Evolutionary conservation across 768 basidiomycete species (phyloP), one percentile per base, ranked within the genome.

Genomic region (Sarcodon sp.): DNA sequence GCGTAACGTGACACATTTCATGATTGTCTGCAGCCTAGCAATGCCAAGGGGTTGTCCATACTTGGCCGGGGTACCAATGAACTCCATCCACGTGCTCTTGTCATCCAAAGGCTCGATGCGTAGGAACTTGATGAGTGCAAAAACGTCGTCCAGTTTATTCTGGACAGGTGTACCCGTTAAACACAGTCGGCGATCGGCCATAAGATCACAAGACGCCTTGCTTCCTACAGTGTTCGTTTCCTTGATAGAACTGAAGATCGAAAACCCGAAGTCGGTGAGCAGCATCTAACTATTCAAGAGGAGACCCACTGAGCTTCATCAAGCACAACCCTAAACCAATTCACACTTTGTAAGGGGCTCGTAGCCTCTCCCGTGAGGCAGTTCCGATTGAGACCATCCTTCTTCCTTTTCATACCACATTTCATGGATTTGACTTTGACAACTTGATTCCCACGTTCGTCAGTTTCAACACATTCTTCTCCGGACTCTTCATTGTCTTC

Each of bases 151-250:
- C 46, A 98, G 77, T 65, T 94, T 96, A 72, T 99, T 99, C 68
- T 99, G 96, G 35, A 99, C 91, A 1, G 96, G 96, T 7, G 96
- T 99, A 48, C 96, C 96, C n/a, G 93, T 93, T 36, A 99, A 70
- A 63, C 90, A 93, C 38, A 97, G 70, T 12, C 96, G 81, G 46
- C 96, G 81, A 59, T 97, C 89, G 12, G 96, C 90, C 64, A 85
- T 76, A 44, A 99, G 75, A 62, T 96, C 92, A 64, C 96, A 98
- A 10, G 87, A 92, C 6, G 96, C 96, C 48, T 89, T 81, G 53
- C 92, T 91, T 39, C 86, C 93, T 38, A 98, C 89, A 1, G 96
- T 99, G 18, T 78, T 75, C 6, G 89, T 84, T 65, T 97, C 94
- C 64, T 99, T 99, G 68, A 99, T 99, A 50, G 82, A 96, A 57